Percentiles rank a stretch among this genome's conserved stretches.
phyloP scores from a whole-genome alignment of 768 basidiomycete genomes.

The Fomitopsis pulvina region DNA sequence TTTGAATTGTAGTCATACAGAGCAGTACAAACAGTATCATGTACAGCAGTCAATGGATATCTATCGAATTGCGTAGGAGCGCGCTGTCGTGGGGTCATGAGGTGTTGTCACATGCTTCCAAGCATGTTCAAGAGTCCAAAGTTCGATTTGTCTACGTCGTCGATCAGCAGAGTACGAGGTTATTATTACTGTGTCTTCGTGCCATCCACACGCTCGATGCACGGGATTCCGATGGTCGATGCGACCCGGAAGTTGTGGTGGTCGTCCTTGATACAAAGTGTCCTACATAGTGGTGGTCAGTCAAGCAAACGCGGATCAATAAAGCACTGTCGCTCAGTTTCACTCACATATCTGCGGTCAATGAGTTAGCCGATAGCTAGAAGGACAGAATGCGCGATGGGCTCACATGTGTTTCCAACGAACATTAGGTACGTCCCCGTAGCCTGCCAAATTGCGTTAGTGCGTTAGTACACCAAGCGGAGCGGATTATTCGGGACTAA shows the following conservation, averaged over 20 bases:
- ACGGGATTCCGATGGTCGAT: constrained; percentile 40
- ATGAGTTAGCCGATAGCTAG: background rate
- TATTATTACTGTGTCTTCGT: constrained; percentile 9
- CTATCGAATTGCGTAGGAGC: background rate
- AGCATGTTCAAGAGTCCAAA: no score
- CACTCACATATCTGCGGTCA: constrained; percentile 20
- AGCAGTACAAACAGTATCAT: background rate
- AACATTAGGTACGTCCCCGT: constrained; percentile 27
- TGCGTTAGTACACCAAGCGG: background rate
- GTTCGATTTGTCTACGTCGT: no score
- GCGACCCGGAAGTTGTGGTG: constrained; percentile 41
- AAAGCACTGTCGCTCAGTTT: background rate
- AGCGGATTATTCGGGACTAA: constrained; percentile 21
- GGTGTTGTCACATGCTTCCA: no score
- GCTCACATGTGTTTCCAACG: constrained; percentile 28
- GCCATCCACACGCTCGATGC: constrained; percentile 12
- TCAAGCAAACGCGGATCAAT: background rate
- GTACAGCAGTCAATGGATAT: background rate
- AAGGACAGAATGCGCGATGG: background rate
- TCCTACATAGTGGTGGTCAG: constrained; percentile 26
- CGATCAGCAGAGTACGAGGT: no score
- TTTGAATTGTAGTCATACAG: background rate
- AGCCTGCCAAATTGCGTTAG: constrained; percentile 13
- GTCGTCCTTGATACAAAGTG: constrained; percentile 56
- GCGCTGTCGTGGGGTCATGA: constrained; percentile 9